A percentile compares a stretch with the other conserved stretches of the same genome.
phyloP scores from a whole-genome alignment of 768 basidiomycete species.

The Suillus subaureus region DNA sequence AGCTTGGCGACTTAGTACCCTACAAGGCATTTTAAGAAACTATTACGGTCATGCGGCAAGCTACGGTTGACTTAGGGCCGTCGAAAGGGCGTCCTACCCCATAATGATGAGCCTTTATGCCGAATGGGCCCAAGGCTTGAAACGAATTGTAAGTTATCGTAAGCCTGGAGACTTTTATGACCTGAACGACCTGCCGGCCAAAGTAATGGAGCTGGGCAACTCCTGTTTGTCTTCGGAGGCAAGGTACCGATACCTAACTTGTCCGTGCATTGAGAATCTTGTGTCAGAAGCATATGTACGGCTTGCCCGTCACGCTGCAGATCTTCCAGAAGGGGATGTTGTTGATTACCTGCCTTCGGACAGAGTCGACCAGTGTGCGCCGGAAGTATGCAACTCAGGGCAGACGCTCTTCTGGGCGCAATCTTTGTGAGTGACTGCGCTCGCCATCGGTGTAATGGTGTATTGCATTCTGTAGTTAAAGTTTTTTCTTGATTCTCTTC shows the following conservation, averaged over 20 bases:
- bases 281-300: neutral
- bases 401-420: neutral
- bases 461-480: neutral
- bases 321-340: neutral
- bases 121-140: neutral
- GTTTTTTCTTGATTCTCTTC: neutral
- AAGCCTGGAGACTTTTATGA: neutral
- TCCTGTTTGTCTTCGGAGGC: neutral
- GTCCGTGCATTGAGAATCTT: neutral
- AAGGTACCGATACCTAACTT: neutral
- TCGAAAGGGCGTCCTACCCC: neutral
- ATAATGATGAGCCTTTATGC: neutral
- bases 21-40: neutral
- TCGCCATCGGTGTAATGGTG: neutral
- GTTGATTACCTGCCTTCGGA: neutral
- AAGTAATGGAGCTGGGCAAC: neutral
- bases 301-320: neutral
- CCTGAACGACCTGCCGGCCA: neutral
- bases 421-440: neutral
- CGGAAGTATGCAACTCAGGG: constrained; percentile 6
- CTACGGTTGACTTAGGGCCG: neutral
- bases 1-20: neutral
- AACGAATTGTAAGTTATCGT: neutral
- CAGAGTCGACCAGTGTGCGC: neutral
- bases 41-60: neutral